Conservation (phyloP, 2,329 filamentous ascomycete genomes). For the Penicillium palitans region DNA sequence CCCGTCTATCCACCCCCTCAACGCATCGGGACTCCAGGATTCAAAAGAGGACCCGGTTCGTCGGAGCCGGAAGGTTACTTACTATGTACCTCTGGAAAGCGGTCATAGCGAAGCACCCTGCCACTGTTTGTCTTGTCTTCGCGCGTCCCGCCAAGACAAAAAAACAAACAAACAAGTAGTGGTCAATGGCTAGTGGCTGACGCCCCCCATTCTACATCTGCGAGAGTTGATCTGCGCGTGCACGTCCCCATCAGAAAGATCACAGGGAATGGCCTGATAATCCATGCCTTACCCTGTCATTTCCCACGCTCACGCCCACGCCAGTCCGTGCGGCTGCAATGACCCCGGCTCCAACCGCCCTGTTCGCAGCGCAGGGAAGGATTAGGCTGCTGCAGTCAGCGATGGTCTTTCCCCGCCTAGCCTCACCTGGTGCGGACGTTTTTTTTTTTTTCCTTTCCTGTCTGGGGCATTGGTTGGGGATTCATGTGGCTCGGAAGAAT, state of each 20-base stretch:
- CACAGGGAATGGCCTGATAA: slow-evolving; percentile 2
- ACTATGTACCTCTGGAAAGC: background rate
- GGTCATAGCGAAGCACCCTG: slow-evolving; percentile 4
- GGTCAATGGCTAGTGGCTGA: slow-evolving; percentile 2
- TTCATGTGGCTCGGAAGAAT: slow-evolving; percentile 16
- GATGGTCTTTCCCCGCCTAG: background rate
- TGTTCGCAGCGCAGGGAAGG: background rate
- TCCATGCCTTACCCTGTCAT: background rate
- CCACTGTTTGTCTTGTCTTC: background rate
- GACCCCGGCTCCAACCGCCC: slow-evolving; percentile 3
- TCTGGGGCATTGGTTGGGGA: background rate
- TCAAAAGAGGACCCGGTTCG: slow-evolving; percentile 6
- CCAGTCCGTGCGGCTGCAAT: slow-evolving; percentile 10
- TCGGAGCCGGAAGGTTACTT: background rate
- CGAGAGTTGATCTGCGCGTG: background rate
- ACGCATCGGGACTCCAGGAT: slow-evolving; percentile 2
- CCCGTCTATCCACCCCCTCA: background rate
- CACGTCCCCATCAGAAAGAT: slow-evolving; percentile 1
- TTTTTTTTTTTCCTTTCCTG: background rate
- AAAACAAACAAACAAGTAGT: slow-evolving; percentile 4
- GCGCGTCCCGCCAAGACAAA: background rate
- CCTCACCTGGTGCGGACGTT: background rate
- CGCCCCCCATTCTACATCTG: background rate
- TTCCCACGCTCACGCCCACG: slow-evolving; percentile 2
- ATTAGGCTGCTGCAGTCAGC: background rate